phyloP scores from a whole-genome alignment of 768 basidiomycete genomes.

The Macrolepiota albuminosa region DNA sequence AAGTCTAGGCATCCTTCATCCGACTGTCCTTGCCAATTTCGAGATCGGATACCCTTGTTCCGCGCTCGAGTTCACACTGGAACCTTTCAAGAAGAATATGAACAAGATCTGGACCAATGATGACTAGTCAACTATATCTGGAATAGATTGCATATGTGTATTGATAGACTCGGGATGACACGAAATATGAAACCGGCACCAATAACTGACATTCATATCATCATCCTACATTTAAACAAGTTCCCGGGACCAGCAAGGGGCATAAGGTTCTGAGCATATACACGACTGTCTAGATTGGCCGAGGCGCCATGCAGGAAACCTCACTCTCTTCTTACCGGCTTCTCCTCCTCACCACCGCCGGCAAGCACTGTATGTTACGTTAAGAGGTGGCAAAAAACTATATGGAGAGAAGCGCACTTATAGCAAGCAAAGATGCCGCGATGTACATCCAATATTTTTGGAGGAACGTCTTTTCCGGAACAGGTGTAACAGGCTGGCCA shows the following conservation, averaged over 20 bases:
- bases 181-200: neutral
- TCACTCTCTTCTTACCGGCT: slow-evolving; percentile 18
- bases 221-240: neutral
- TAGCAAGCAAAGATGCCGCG: slow-evolving; percentile 47
- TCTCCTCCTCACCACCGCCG: slow-evolving; percentile 37
- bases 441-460: slow-evolving; percentile 94
- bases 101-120: slow-evolving; percentile 53
- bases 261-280: neutral
- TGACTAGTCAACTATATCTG: slow-evolving; percentile 25
- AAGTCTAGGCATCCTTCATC: slow-evolving; percentile 90
- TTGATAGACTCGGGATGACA: slow-evolving; percentile 8
- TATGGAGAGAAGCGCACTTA: slow-evolving; percentile 40
- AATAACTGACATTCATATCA: neutral
- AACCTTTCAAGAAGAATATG: slow-evolving; percentile 85
- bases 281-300: neutral
- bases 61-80: slow-evolving; percentile 88
- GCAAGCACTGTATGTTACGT: slow-evolving; percentile 19
- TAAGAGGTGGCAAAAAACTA: neutral
- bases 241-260: neutral
- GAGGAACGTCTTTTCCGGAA: slow-evolving; percentile 71
- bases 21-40: slow-evolving; percentile 86
- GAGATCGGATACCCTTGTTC: slow-evolving; percentile 95
- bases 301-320: neutral
- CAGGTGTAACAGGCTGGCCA: slow-evolving; percentile 57
- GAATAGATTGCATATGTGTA: slow-evolving; percentile 16